Conservation (phyloP, 257 asterid genomes). For the Misopates orontium region DNA sequence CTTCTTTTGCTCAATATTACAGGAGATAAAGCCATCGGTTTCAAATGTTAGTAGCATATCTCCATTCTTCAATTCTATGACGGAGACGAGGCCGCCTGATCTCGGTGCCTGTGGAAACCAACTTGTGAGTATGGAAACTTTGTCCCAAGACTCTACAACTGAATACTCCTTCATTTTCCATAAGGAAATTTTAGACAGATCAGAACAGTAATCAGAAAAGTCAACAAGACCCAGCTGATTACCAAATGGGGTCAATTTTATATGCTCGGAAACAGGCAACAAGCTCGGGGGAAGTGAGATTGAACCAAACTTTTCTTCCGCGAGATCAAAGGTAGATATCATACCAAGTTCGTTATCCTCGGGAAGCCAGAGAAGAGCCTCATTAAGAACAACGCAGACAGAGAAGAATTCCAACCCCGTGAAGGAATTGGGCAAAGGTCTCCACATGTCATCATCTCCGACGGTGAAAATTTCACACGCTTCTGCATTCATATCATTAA, state of each 20-base stretch:
- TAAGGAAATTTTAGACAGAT: not conserved
- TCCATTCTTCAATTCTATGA: not conserved
- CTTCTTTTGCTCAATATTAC: not conserved
- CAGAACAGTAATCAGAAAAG: not conserved
- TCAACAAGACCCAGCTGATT: constrained; percentile 17
- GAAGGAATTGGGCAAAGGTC: not conserved
- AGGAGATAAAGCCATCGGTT: not conserved
- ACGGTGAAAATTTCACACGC: constrained; percentile 13
- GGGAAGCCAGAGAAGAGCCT: constrained; percentile 21
- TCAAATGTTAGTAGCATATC: not conserved
- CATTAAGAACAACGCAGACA: not conserved
- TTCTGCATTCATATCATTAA: not conserved
- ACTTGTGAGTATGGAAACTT: not conserved
- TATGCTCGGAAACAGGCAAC: not conserved
- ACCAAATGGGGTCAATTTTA: not conserved
- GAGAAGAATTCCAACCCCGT: not conserved
- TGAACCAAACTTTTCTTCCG: constrained; percentile 6
- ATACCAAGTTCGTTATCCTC: not conserved
- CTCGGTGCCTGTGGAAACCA: not conserved
- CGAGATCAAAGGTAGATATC: not conserved
- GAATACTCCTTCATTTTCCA: not conserved
- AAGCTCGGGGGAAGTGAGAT: not conserved
- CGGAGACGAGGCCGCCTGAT: too few species aligned
- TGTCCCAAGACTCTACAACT: not conserved
- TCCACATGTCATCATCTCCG: constrained; percentile 24